Conservation (phyloP, 2,329 filamentous ascomycete genomes). For the Aspergillus fijiensis region DNA sequence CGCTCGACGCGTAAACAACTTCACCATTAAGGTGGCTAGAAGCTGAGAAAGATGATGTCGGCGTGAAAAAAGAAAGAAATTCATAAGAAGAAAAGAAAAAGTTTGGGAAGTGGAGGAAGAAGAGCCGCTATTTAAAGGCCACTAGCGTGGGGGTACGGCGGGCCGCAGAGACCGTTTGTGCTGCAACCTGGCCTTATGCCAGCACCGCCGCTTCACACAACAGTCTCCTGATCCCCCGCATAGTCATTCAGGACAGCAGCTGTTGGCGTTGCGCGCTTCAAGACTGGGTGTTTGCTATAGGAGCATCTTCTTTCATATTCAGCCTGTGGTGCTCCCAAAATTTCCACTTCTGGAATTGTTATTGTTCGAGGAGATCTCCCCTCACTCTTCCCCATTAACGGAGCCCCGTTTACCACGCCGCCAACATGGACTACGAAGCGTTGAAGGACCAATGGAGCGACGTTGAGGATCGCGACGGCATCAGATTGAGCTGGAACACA, state of each 20-base stretch:
- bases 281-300: constrained; percentile 34
- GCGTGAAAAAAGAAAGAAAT: constrained; percentile 20
- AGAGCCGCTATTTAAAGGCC: constrained; percentile 28
- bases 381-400: constrained; percentile 28
- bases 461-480: constrained; percentile 92
- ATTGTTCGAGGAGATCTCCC: constrained; percentile 19
- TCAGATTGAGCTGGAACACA: constrained; percentile 97
- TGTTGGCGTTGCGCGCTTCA: constrained; percentile 31
- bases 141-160: constrained; percentile 32
- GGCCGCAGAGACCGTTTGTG: constrained; percentile 35
- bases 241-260: constrained; percentile 29
- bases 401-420: constrained; percentile 21
- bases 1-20: constrained; percentile 69
- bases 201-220: constrained; percentile 37
- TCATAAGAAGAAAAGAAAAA: constrained; percentile 45
- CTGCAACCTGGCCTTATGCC: constrained; percentile 50
- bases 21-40: constrained; percentile 50
- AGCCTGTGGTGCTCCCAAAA: constrained; percentile 22
- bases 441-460: constrained; percentile 96
- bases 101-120: constrained; percentile 27
- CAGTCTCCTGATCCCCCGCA: constrained; percentile 32
- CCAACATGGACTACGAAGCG: constrained; percentile 83
- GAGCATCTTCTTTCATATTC: constrained; percentile 19
- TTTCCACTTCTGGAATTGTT: constrained; percentile 18
- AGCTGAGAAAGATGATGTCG: constrained; percentile 39